phyloP scores from a whole-genome alignment of 2,329 filamentous ascomycete species.

The Colletotrichum filicis region DNA sequence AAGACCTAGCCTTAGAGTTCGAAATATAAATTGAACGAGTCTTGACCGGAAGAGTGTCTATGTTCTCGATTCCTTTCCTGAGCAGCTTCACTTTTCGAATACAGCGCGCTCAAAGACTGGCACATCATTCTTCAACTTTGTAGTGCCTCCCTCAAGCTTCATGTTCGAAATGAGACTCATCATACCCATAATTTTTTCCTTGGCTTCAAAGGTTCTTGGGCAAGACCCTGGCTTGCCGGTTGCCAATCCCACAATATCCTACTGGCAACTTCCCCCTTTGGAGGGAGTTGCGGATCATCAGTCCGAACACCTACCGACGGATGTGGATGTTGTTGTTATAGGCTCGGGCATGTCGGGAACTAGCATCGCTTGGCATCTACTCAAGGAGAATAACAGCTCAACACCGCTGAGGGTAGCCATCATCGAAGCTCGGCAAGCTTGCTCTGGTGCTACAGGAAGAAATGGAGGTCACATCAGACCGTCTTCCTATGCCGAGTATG shows the following conservation, averaged over 20 bases:
- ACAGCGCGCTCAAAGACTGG: too few relatives aligned
- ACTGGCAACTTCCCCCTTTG: neutral
- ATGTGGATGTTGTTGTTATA: neutral
- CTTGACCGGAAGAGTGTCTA: too few relatives aligned
- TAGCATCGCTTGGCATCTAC: neutral
- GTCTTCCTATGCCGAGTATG: neutral
- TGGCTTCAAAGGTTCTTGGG: neutral
- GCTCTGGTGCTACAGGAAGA: neutral
- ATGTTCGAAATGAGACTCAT: too few relatives aligned
- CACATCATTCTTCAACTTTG: too few relatives aligned
- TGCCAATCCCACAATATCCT: neutral
- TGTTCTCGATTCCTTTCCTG: too few relatives aligned
- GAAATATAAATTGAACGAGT: too few relatives aligned
- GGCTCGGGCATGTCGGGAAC: neutral
- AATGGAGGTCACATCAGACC: neutral
- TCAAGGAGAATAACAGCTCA: neutral
- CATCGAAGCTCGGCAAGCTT: neutral
- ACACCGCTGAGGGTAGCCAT: neutral
- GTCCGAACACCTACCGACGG: neutral
- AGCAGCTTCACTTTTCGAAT: too few relatives aligned
- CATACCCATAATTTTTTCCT: neutral
- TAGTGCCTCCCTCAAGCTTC: neutral
- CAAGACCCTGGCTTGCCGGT: neutral
- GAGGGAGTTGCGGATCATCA: neutral
- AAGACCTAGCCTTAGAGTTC: neutral